These are phyloP conservation scores for Populus deltoides DNA, from an alignment of 345 rosid species.

Conservation along the genomic window DNA sequence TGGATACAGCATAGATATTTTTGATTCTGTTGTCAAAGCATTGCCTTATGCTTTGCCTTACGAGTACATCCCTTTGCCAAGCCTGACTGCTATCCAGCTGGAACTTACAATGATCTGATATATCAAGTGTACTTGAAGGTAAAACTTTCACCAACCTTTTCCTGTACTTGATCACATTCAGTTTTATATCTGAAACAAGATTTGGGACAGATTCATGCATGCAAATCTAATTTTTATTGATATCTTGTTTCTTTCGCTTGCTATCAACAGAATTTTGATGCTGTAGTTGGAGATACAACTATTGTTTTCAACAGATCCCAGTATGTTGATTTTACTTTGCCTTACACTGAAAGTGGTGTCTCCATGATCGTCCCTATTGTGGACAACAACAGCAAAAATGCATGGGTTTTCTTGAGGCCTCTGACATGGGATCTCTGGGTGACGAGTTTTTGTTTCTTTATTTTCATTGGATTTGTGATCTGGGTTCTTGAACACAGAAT, in stretches of 20 bases:
- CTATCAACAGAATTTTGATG: conserved; percentile 41
- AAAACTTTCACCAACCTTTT: background rate
- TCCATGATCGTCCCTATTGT: conserved; percentile 52
- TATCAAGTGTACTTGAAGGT: conserved; percentile 48
- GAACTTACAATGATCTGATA: conserved; percentile 32
- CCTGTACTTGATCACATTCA: too few species aligned
- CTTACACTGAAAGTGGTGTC: conserved; percentile 62
- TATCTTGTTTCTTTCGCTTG: background rate
- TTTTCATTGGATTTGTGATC: conserved; percentile 51
- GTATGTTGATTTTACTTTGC: conserved; percentile 56
- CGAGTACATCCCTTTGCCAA: too few species aligned
- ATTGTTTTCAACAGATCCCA: conserved; percentile 40
- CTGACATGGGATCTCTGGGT: conserved; percentile 60
- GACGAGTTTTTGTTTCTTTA: background rate
- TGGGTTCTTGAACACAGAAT: conserved; percentile 66
- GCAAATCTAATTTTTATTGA: too few species aligned
- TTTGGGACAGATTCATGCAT: too few species aligned
- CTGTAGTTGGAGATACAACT: conserved; percentile 56
- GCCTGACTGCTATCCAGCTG: background rate
- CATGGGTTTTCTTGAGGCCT: conserved; percentile 64
- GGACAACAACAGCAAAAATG: conserved; percentile 33
- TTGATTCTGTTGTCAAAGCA: conserved; percentile 35
- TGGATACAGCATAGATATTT: conserved; percentile 47
- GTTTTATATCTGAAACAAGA: too few species aligned
- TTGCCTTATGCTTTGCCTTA: conserved; percentile 45